Base-by-base conservation (phyloP, 257 asterid genomes). In the Ilex asprella region DNA sequence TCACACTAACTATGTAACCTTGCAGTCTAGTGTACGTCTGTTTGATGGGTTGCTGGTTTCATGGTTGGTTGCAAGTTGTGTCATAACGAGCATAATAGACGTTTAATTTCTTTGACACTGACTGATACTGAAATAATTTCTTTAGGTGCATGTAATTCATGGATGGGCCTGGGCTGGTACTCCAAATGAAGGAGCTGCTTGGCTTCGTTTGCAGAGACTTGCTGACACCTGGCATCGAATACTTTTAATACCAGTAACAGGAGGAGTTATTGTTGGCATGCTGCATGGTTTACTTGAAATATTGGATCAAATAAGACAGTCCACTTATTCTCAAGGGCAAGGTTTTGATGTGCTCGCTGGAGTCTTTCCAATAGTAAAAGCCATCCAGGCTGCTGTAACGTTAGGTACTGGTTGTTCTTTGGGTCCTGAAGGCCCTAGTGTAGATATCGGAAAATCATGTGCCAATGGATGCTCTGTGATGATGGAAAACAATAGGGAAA, bases 141-240 rank as follows among this genome's bases (percentile, higher is more conserved):
- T 60, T 59, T 69, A 93, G 99, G 99, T 93, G 27, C 99, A 87
- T 59, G 88, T 85, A 73, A 78, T 93, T 74, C 99, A 89, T 41
- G 97, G 81, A 68, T 93, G 96, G 97, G 97, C 96, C 32, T 93
- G 99, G 99, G 99, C 97, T 63, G 99, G 99, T 64, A 93, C 99
- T 46, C 99, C 99, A 9, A 85, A 72, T 57, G 99, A 93, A 62
- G 99, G 99, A 67, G 99, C 99, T 67, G 82, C 97, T 30, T 93
- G 99, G 99, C 95, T 93, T 46, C 90, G 96, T 58, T 76, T 89
- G 69, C 99, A 93, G 75, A 79, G 92, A 71, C 77, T 89, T 58
- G 88, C 87, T 66, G 97, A 89, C 74, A 93, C 99, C 16, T 93
- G 99, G 97, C 99, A 89, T 75, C 83, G 95, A 57, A 89, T 89